Base-by-base conservation (phyloP, 306 rosid species). In the Quercus agrifolia region DNA sequence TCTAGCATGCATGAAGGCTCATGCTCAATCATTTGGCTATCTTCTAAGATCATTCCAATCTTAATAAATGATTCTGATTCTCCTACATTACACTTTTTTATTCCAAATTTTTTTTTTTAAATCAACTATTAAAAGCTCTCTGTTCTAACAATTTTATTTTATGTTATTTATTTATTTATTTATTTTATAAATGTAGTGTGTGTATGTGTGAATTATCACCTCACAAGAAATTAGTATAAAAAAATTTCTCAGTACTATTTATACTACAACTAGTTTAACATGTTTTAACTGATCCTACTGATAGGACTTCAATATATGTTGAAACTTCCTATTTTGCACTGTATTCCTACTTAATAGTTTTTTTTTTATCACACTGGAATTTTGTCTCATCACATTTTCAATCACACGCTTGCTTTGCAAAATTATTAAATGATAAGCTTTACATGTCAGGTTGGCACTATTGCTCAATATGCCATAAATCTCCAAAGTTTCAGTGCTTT, bases 371-470 rank as follows among this genome's bases (percentile, higher is more conserved):
- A 12, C 41, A 63, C 21, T 28, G 20, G 21, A 63, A 63, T 63
- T n/a, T 63, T 63, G 9, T 4, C 58, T 20, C 33, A 27, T 67
- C 27, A 17, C 17, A 55, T 41, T 73, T 28, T 19, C 51, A 55
- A 55, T 58, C 51, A 17, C 35, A 8, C 21, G 3, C 21, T 64
- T 58, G 52, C 17, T 25, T 19, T 55, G 31, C 20, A 27, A 21
- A 71, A 30, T 56, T 30, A 61, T 21, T 14, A 31, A 51, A 59
- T 56, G 66, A 41, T 62, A 28, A 21, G 3, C 5, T 76, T 71
- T 11, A 27, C 46, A 27, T 82, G 78, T 82, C 91, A 92, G 98
- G 77, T 79, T 61, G 85, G 64, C 98, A 92, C 86, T 73, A 5
- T 76, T 92, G 98, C 87, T 55, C 5, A 38, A 4, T 6, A 10